Percentiles rank a stretch among this genome's conserved stretches.
These are phyloP conservation scores for Haplosporangium sp. DNA, from an alignment of 371 early-diverging fungal species.

Conservation along the genomic window DNA sequence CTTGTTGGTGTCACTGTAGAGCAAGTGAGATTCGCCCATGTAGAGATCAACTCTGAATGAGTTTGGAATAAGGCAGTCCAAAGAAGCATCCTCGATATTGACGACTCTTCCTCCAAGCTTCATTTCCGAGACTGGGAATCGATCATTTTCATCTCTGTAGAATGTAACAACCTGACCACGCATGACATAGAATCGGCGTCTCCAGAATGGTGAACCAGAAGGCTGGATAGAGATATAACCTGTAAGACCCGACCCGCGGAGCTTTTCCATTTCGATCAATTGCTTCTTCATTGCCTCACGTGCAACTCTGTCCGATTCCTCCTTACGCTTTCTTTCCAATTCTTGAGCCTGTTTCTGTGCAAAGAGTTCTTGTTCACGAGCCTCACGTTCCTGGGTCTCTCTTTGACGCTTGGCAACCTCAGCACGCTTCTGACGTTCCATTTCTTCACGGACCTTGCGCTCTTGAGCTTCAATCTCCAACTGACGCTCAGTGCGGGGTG, in stretches of 20 bases:
- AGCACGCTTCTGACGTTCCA: constrained; percentile 45
- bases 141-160: constrained; percentile 61
- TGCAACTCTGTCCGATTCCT: constrained; percentile 41
- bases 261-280: constrained; percentile 39
- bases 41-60: constrained; percentile 55
- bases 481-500: constrained; percentile 45
- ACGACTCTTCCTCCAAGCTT: constrained; percentile 56
- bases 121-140: constrained; percentile 59
- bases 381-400: constrained; percentile 52
- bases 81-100: constrained; percentile 56
- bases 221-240: constrained; percentile 60
- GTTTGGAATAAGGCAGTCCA: constrained; percentile 60
- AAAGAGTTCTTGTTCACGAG: constrained; percentile 38
- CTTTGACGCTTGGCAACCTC: constrained; percentile 41
- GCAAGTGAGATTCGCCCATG: constrained; percentile 55
- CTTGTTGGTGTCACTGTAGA: constrained; percentile 56
- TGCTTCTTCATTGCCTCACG: constrained; percentile 56
- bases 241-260: constrained; percentile 47
- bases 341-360: constrained; percentile 44
- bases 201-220: constrained; percentile 61
- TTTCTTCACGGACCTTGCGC: constrained; percentile 48
- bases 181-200: constrained; percentile 63
- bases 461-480: constrained; percentile 45
- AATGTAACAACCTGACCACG: constrained; percentile 54
- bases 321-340: constrained; percentile 42